Conservation (phyloP, 2,329 filamentous ascomycete species). For the Claviceps maximensis region DNA sequence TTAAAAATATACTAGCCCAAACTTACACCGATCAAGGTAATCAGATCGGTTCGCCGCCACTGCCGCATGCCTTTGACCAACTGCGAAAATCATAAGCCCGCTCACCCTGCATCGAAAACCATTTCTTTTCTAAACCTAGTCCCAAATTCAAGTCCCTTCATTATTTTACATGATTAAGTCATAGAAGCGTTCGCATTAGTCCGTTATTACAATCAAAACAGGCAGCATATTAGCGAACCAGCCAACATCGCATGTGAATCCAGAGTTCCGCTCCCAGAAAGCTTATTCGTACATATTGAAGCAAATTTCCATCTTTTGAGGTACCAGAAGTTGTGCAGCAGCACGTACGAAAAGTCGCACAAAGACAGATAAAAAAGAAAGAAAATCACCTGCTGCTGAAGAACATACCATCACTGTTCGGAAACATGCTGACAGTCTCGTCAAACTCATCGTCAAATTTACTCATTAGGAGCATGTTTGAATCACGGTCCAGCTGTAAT, state of each 20-base stretch:
- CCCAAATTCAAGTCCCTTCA: neutral
- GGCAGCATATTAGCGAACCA: neutral
- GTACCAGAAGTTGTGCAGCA: slow-evolving; percentile 2
- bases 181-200: slow-evolving; percentile 3
- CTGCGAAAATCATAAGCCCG: slow-evolving; percentile 9
- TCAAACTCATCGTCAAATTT: slow-evolving; percentile 44
- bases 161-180: slow-evolving; percentile 1
- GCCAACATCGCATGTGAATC: neutral
- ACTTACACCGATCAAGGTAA: slow-evolving; percentile 6
- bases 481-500: slow-evolving; percentile 30
- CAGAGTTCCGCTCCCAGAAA: neutral
- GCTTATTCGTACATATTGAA: slow-evolving; percentile 6
- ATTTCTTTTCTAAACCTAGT: neutral
- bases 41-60: neutral
- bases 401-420: slow-evolving; percentile 37
- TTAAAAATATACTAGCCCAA: slow-evolving; percentile 8
- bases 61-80: slow-evolving; percentile 4
- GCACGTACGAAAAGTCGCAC: neutral
- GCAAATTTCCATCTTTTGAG: slow-evolving; percentile 2
- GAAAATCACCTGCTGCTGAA: slow-evolving; percentile 26
- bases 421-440: slow-evolving; percentile 36
- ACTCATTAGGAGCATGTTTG: slow-evolving; percentile 35
- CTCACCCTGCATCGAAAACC: slow-evolving; percentile 8
- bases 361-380: neutral
- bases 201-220: neutral